These are phyloP conservation scores for Deinandra increscens DNA, from an alignment of 129 eudicot species.

Conservation along the genomic window DNA sequence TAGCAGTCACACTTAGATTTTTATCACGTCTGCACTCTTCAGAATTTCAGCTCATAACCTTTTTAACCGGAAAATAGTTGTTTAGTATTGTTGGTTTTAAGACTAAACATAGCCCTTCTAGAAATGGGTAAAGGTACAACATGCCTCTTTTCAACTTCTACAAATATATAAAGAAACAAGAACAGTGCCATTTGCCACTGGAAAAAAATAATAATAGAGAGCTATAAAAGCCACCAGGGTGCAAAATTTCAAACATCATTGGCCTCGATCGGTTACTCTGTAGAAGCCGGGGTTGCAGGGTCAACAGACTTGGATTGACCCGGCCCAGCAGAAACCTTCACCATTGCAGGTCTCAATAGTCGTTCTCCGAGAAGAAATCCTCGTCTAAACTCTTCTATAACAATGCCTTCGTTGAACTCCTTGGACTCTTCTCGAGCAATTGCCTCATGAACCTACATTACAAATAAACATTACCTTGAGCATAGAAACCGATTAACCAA, in stretches of 20 bases:
- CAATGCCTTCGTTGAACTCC: constrained; percentile 76
- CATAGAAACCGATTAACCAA: neutral
- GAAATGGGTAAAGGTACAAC: no score
- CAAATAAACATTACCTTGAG: neutral
- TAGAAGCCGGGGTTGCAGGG: constrained; percentile 16
- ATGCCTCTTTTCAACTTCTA: no score
- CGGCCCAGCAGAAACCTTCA: constrained; percentile 93
- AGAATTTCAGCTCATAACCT: no score
- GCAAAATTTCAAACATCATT: constrained; percentile 29
- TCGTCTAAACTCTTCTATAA: constrained; percentile 70
- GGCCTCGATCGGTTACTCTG: constrained; percentile 43
- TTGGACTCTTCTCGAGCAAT: constrained; percentile 86
- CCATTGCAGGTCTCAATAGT: constrained; percentile 87
- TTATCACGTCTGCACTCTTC: no score
- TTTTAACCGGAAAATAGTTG: no score
- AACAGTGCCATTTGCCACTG: no score
- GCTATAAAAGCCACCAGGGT: neutral
- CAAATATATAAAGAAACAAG: neutral
- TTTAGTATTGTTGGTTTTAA: neutral
- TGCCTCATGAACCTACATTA: constrained; percentile 83
- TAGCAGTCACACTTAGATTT: no score
- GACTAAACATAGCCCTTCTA: no score
- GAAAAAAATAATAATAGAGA: neutral
- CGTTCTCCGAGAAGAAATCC: constrained; percentile 83
- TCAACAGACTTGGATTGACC: constrained; percentile 42